Base-by-base conservation (phyloP, 371 early-diverging fungal species). In the Haplosporangium sp. region DNA sequence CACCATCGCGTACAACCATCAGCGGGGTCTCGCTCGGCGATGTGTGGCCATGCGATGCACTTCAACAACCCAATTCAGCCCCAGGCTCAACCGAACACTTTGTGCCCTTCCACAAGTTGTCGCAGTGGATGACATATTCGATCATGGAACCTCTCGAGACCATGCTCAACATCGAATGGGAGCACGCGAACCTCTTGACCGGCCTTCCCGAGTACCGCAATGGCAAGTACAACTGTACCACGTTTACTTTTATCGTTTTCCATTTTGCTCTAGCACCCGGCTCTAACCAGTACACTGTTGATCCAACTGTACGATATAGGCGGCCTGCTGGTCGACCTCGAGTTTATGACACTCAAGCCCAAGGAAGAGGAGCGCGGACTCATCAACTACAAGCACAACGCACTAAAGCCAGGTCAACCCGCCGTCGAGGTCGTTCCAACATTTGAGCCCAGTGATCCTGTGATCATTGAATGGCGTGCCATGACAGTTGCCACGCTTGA, bases 91-190 rank as follows among this genome's bases (percentile, higher is more conserved):
- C 74, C 23, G 85, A 85, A 5, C 81, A 84, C 38, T 81, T 88
- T 43, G 93, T 96, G 9, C 87, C 95, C 20, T 96, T 96, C 85
- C 96, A 97, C 82, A 97, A 97, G 67, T 86, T 97, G 46, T 94
- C 95, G 16, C 96, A 96, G 81, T 97, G 98, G 98, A 89, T 97
- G 40, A 94, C 96, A 1, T 96, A 96, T 82, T 95, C 95, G 0
- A 83, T 96, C 55, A 87, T 94, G 82, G 98, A 96, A 64, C 91
- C 92, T 1, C 79, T 96, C 21, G 86, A 87, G 59, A 81, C 82
- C n/a, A 64, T 89, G 11, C 74, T 90, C 18, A 83, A 80, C 45
- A 68, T 94, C 20, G 81, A 56, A 1, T 86, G 96, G 48, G 73
- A 81, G 14, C 91, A 91, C 8, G 73, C 87, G 6, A 89, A 90